A percentile compares a stretch with the other conserved stretches of the same genome.
These are phyloP conservation scores for Erodium maritimum DNA, from an alignment of 345 rosid genomes.

Conservation along the genomic window DNA sequence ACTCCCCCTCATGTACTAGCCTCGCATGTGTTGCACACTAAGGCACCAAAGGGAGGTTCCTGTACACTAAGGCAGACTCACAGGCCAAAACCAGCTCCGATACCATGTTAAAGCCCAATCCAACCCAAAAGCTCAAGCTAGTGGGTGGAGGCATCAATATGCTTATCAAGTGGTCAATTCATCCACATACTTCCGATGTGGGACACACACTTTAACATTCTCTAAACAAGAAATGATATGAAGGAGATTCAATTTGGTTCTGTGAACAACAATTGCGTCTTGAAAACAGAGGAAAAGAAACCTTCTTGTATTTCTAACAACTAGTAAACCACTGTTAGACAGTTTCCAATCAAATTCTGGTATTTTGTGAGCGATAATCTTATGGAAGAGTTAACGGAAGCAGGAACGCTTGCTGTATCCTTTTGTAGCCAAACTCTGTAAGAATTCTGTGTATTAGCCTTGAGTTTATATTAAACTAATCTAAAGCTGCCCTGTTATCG, in stretches of 20 bases:
- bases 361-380: not conserved
- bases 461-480: no score
- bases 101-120: no score
- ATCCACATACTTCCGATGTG: no score
- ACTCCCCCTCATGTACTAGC: no score
- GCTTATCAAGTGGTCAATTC: no score
- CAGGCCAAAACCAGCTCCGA: no score
- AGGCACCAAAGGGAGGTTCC: no score
- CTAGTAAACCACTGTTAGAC: not conserved
- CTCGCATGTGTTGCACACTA: no score
- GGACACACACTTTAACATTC: no score
- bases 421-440: not conserved
- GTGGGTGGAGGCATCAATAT: no score
- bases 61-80: no score
- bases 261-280: not conserved
- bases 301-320: not conserved
- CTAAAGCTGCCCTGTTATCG: not conserved
- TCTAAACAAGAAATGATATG: not conserved
- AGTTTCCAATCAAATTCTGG: not conserved
- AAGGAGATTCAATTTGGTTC: not conserved
- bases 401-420: not conserved
- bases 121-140: no score
- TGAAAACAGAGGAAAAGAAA: not conserved
- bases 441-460: not conserved
- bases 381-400: not conserved